phyloP scores from a whole-genome alignment of 83 land plant genomes.

The Thuja plicata region DNA sequence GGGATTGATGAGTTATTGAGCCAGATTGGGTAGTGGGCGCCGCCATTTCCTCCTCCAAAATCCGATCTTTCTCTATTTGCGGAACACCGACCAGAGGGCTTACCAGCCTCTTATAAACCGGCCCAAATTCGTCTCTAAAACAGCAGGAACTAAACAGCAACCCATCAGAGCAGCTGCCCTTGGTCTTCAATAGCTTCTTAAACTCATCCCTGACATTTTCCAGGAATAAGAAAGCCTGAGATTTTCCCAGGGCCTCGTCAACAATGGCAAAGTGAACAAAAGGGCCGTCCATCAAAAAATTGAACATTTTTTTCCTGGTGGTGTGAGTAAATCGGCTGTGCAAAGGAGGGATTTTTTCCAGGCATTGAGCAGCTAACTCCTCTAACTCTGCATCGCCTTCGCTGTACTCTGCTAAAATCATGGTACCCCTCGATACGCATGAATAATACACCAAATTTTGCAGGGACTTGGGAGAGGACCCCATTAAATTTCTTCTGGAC shows the following conservation, averaged over 20 bases:
- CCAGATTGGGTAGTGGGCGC: background rate
- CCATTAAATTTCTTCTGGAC: background rate
- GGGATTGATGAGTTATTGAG: background rate
- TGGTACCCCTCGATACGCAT: conserved; percentile 35
- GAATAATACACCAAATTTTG: conserved; percentile 43
- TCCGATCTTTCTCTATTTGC: conserved; percentile 24
- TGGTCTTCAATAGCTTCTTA: conserved; percentile 36
- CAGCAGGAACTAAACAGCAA: conserved; percentile 23
- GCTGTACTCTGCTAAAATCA: conserved; percentile 36
- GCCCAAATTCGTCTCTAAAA: conserved; percentile 35
- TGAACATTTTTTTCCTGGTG: conserved; percentile 32
- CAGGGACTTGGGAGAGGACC: conserved; percentile 3
- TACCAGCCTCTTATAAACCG: conserved; percentile 37
- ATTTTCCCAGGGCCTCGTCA: conserved; percentile 47
- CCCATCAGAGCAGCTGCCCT: conserved; percentile 20
- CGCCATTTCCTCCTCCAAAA: conserved; percentile 1
- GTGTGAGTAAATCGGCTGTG: conserved; percentile 57
- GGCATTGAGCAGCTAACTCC: conserved; percentile 36
- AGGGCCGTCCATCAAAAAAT: conserved; percentile 54
- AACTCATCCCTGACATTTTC: conserved; percentile 58
- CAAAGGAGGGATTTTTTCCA: conserved; percentile 46
- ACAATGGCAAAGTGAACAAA: conserved; percentile 50
- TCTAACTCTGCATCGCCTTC: conserved; percentile 43
- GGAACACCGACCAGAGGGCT: conserved; percentile 44
- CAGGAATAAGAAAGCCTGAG: conserved; percentile 35